These are phyloP conservation scores for Sextonia rubra DNA, from an alignment of 164 flowering plant genomes.

Conservation along the genomic window DNA sequence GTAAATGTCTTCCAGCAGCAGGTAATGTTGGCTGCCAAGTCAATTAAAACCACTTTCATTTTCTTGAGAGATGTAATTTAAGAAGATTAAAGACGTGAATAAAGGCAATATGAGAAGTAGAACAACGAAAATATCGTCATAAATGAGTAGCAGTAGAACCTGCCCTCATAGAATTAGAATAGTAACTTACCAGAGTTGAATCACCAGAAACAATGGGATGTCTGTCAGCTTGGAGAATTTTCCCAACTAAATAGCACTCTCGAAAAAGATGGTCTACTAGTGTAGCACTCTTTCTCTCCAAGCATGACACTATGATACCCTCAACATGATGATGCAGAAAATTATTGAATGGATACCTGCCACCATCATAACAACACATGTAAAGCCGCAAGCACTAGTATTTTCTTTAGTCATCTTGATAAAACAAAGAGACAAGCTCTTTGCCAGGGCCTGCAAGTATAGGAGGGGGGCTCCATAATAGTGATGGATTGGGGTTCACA, in stretches of 20 bases:
- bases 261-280: slow-evolving; percentile 66
- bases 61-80: background rate
- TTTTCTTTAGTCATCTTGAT: background rate
- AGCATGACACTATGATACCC: slow-evolving; percentile 79
- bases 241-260: slow-evolving; percentile 68
- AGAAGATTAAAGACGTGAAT: background rate
- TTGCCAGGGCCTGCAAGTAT: no score
- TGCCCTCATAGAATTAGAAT: background rate
- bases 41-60: slow-evolving; percentile 2
- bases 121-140: background rate
- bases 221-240: slow-evolving; percentile 59
- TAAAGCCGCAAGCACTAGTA: background rate
- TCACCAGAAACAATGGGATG: slow-evolving; percentile 47
- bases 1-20: slow-evolving; percentile 53
- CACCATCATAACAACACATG: slow-evolving; percentile 13
- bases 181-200: slow-evolving; percentile 38
- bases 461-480: no score
- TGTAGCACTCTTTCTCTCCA: slow-evolving; percentile 61
- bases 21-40: slow-evolving; percentile 71
- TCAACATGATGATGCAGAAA: slow-evolving; percentile 92
- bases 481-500: no score
- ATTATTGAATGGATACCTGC: slow-evolving; percentile 91
- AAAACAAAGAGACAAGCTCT: background rate
- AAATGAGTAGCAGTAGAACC: background rate
- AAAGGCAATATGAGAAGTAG: background rate